phyloP scores from a whole-genome alignment of 805 yeast species.

The Pachysolen tannophilus region DNA sequence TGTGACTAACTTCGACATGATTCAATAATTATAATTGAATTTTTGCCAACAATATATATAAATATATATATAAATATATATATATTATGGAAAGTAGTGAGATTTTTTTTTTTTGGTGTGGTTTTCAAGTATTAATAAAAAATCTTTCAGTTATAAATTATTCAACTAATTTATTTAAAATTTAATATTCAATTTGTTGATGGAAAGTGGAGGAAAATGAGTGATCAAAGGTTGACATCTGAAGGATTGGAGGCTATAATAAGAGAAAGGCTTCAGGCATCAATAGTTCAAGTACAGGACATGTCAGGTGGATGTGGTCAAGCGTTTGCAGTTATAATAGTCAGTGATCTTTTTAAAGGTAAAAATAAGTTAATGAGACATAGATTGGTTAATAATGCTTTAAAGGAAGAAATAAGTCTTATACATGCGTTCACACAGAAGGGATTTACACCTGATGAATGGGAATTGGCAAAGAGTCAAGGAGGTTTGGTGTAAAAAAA shows the following conservation, averaged over 20 bases:
- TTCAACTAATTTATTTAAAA: too few species aligned
- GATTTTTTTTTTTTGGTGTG: too few species aligned
- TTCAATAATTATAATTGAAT: too few species aligned
- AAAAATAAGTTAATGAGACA: constrained; percentile 84
- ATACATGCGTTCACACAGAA: constrained; percentile 97
- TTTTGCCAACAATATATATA: too few species aligned
- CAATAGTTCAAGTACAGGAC: constrained; percentile 66
- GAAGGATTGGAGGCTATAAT: constrained; percentile 40
- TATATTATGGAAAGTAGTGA: too few species aligned
- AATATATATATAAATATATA: too few species aligned
- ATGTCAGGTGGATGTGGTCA: constrained; percentile 96
- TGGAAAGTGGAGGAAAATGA: too few species aligned
- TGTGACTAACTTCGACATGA: too few species aligned
- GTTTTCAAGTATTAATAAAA: too few species aligned
- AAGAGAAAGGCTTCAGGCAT: constrained; percentile 48
- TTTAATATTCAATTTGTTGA: too few species aligned
- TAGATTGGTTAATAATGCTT: constrained; percentile 69
- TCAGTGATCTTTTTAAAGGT: constrained; percentile 60
- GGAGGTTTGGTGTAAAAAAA: constrained; percentile 14
- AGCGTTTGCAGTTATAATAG: constrained; percentile 90
- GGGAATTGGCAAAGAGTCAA: constrained; percentile 33
- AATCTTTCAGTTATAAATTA: too few species aligned
- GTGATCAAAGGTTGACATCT: constrained; percentile 17
- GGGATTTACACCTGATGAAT: constrained; percentile 82
- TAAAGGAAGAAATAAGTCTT: constrained; percentile 75